Percentiles rank a stretch among this genome's conserved stretches.
Evolutionary conservation across 1,284 basidiomycete genomes (phyloP).

Genomic region (Cystobasidium pallidum): DNA sequence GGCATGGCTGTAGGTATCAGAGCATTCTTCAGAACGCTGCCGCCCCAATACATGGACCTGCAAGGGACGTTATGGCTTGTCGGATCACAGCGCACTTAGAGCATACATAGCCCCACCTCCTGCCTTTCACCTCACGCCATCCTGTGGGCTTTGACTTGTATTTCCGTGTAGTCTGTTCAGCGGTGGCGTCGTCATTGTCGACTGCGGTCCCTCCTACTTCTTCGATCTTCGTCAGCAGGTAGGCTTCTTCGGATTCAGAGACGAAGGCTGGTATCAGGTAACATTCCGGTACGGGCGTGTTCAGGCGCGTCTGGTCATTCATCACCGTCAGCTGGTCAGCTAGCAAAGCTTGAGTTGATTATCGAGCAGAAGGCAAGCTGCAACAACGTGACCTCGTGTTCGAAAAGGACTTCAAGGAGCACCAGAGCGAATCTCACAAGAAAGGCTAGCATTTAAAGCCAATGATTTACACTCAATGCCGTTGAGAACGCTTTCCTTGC

Average conservation of each 20-base stretch:
- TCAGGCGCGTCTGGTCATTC: conserved; percentile 35
- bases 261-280: conserved; percentile 73
- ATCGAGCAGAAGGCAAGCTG: conserved; percentile 1
- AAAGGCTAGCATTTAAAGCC: too few species aligned
- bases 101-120: conserved; percentile 65
- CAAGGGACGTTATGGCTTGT: conserved; percentile 48
- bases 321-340: neutral
- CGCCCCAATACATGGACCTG: conserved; percentile 37
- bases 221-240: conserved; percentile 67
- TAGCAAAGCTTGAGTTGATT: neutral
- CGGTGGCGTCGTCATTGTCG: conserved; percentile 18
- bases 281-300: conserved; percentile 44
- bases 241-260: conserved; percentile 74
- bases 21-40: conserved; percentile 60
- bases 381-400: conserved; percentile 5
- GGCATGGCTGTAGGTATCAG: conserved; percentile 70
- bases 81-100: conserved; percentile 54
- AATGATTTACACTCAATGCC: conserved; percentile 1
- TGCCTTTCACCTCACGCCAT: conserved; percentile 82
- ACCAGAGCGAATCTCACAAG: neutral
- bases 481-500: neutral
- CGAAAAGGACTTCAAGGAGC: neutral
- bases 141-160: conserved; percentile 75
- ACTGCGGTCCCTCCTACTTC: conserved; percentile 46
- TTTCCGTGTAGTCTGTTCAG: conserved; percentile 54